Evolutionary conservation across 23 red algal genomes (phyloP).

Genomic region (Agarophyton chilense): DNA sequence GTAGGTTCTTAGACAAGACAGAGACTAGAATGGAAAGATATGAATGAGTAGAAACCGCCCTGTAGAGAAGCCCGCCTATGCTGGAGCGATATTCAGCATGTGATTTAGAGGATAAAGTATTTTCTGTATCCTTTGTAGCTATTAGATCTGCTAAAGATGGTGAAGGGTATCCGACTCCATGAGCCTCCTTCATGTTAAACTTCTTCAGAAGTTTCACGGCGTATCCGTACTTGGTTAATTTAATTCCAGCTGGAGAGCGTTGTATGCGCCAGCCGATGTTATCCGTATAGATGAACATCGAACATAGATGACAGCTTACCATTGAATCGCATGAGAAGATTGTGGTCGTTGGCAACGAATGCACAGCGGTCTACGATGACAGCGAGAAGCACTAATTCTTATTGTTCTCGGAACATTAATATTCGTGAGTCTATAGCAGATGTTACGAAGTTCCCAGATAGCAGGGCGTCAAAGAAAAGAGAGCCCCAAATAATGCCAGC

Average conservation of each 20-base stretch:
- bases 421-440: neutral
- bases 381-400: neutral
- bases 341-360: neutral
- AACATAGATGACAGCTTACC: neutral
- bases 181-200: neutral
- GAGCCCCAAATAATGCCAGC: conserved; percentile 21
- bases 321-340: neutral
- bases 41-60: too few species aligned
- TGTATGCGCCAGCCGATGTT: neutral
- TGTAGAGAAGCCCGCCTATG: too few species aligned
- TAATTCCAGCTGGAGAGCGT: neutral
- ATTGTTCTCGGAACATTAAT: neutral
- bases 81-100: too few species aligned
- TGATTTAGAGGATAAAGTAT: too few species aligned
- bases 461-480: neutral
- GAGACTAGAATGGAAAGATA: neutral
- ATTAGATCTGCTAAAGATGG: neutral
- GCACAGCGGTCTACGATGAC: neutral
- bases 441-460: neutral
- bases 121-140: neutral
- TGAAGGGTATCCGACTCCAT: too few species aligned
- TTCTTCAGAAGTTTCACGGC: too few species aligned
- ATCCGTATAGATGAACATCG: neutral
- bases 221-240: neutral
- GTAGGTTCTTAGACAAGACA: neutral